Evolutionary conservation across 2,329 filamentous ascomycete genomes (phyloP), one percentile per base, ranked within the genome.

Genomic region (Pseudopyricularia javanii): DNA sequence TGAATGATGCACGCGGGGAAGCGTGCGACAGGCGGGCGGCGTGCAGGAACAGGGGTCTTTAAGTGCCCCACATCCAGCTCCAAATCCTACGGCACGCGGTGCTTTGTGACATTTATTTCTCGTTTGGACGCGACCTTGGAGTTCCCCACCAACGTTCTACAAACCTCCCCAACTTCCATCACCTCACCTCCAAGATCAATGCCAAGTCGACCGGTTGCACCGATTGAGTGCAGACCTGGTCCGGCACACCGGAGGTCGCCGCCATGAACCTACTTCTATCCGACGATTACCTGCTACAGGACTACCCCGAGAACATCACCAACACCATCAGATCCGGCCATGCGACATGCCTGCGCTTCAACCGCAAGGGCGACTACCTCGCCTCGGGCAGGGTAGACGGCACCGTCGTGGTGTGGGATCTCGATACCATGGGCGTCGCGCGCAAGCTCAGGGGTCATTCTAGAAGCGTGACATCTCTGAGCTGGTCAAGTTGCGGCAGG

Each of bases 371-470:
- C 68, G 91, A 98, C 69, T 91, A 93, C 61, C 83, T 98, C 57
- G 93, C 93, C 47, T 95, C 91, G 30, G 93, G 93, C 58, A 85
- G 93, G 64, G 88, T 90, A 56, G 93, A 98, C 70, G 93, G 93
- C 59, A 93, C 89, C 5, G 86, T 98, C 40, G 88, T 95, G 53
- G 86, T 98, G 48, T 98, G 95, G 78, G 93, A 98, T 65, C 82
- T 97, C 50, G 94, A 98, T 70, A 98, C 94, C 9, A 95, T 94
- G 76, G 91, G 93, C 35, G 88, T 97, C 4, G 93, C 93, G 54
- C 85, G 90, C 64, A 98, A 97, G 70, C 74, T 98, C 57, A 83
- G 89, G 58, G 93, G 91, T 12, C 93, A 98, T 70, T 95, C 88
- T 50, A 85, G 88, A 64, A 91, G 93, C 65, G 91, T 98, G 54